Conservation (phyloP, 2,329 filamentous ascomycete genomes). For the Colletotrichum tanaceti region DNA sequence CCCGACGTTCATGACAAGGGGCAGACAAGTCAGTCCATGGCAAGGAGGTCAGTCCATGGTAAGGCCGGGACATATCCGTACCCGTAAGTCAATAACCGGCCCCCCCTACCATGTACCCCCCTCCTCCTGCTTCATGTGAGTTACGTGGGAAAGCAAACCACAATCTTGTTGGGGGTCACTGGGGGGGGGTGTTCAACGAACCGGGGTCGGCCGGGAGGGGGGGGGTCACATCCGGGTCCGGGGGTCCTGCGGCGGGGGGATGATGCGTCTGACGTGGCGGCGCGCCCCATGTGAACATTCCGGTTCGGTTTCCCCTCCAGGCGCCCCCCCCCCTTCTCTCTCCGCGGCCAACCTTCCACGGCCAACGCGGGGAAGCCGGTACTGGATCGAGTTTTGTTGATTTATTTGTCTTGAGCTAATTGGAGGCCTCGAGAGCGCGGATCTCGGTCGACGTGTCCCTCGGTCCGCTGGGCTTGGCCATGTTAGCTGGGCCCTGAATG, state of each 20-base stretch:
- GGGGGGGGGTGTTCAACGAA: slow-evolving; percentile 17
- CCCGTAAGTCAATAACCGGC: too few relatives aligned
- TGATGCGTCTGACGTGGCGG: slow-evolving; percentile 19
- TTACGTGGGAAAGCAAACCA: slow-evolving; percentile 7
- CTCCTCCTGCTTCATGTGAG: background rate
- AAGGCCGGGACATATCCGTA: background rate
- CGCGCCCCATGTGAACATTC: background rate
- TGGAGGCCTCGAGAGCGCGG: slow-evolving; percentile 21
- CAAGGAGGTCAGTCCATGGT: too few relatives aligned
- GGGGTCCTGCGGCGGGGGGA: too few relatives aligned
- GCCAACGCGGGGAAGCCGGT: slow-evolving; percentile 26
- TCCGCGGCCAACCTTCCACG: slow-evolving; percentile 31
- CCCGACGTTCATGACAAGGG: too few relatives aligned
- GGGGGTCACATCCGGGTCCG: slow-evolving; percentile 1
- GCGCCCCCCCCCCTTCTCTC: too few relatives aligned
- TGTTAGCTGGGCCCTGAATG: background rate
- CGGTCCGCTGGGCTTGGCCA: background rate
- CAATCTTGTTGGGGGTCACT: background rate
- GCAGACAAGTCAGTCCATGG: background rate
- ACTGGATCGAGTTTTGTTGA: background rate
- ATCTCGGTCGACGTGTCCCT: background rate
- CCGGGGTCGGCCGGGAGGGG: background rate
- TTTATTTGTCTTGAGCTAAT: background rate
- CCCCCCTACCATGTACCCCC: background rate
- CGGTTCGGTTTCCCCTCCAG: slow-evolving; percentile 27